phyloP scores from a whole-genome alignment of 352 stramenopile genomes.

The Phytophthora melonis region DNA sequence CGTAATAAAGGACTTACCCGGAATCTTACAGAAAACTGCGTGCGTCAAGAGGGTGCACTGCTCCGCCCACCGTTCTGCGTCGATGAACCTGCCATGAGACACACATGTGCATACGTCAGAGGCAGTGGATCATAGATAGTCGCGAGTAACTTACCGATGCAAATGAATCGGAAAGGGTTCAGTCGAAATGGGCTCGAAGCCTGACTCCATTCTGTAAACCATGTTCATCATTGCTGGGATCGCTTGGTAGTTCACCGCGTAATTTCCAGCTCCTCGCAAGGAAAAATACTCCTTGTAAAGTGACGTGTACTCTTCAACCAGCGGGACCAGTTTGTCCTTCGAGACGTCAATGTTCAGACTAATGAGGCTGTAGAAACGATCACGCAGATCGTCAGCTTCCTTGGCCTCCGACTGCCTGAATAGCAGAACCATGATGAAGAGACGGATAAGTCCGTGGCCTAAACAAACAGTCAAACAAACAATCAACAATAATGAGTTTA shows the following conservation, averaged over 20 bases:
- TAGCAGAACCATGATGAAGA: slow-evolving; percentile 67
- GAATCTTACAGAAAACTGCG: slow-evolving; percentile 82
- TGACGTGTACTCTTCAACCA: slow-evolving; percentile 61
- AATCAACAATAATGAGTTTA: slow-evolving; percentile 13
- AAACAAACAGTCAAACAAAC: slow-evolving; percentile 6
- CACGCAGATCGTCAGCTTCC: slow-evolving; percentile 46
- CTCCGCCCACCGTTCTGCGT: slow-evolving; percentile 69
- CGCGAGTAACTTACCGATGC: slow-evolving; percentile 34
- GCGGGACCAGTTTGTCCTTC: slow-evolving; percentile 37
- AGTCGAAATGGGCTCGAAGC: slow-evolving; percentile 2
- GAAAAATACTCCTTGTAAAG: slow-evolving; percentile 68
- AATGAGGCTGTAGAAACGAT: slow-evolving; percentile 61
- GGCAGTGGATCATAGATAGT: background rate
- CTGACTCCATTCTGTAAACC: slow-evolving; percentile 30
- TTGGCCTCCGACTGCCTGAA: slow-evolving; percentile 57
- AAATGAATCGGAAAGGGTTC: slow-evolving; percentile 40
- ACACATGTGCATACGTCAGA: background rate
- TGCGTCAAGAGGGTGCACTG: slow-evolving; percentile 87
- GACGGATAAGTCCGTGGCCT: slow-evolving; percentile 67
- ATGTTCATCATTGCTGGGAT: slow-evolving; percentile 43
- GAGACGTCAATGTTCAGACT: slow-evolving; percentile 44
- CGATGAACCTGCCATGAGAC: slow-evolving; percentile 50
- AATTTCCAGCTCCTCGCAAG: slow-evolving; percentile 45
- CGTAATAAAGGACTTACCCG: slow-evolving; percentile 42
- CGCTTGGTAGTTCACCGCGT: slow-evolving; percentile 37